Base-by-base conservation (phyloP, 2,329 filamentous ascomycete species). In the Apiospora phragmitis region DNA sequence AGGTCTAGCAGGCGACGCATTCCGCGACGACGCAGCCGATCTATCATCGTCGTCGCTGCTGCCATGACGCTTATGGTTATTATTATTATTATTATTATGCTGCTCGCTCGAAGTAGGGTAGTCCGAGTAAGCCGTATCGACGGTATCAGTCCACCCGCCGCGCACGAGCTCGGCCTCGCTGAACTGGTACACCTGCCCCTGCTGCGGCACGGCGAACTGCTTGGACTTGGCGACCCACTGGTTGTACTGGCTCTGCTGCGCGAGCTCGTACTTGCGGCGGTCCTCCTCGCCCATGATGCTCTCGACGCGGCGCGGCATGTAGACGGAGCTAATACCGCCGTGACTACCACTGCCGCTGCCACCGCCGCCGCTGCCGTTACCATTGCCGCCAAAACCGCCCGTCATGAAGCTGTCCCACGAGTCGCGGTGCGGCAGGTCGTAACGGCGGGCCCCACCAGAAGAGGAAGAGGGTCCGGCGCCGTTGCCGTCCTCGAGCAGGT, bases 241-340 rank as follows among this genome's bases (percentile, higher is more conserved):
- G 71, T 78, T 81, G 45, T 81, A 77, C 75, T 87, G 86, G 70
- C 81, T 85, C 55, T 87, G 85, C 77, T 92, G 92, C 1, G 91
- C 90, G 76, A 93, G 87, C 76, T 90, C 87, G 78, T 94, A 93
- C 77, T 94, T 92, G 73, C 87, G 88, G 45, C 90, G 88, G 77
- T 95, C 93, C 79, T 96, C 93, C 8, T 92, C 90, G 73, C 89
- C 89, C 89, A 97, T 93, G 76, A 95, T 89, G 76, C 88, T 92
- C 76, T 95, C 92, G 66, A 94, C 90, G 55, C 89, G 85, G 16
- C 89, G 87, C 0, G 92, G 92, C 77, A 91, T 82, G 75, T 90
- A 90, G 41, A 94, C 85, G 0, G 89, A 91, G 74, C 89, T 87
- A 67, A 81, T 70, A 9, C 35, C 83, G 18, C 65, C 65, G 26